Conservation (phyloP, 2,329 filamentous ascomycete genomes). For the Falciphora oryzae region DNA sequence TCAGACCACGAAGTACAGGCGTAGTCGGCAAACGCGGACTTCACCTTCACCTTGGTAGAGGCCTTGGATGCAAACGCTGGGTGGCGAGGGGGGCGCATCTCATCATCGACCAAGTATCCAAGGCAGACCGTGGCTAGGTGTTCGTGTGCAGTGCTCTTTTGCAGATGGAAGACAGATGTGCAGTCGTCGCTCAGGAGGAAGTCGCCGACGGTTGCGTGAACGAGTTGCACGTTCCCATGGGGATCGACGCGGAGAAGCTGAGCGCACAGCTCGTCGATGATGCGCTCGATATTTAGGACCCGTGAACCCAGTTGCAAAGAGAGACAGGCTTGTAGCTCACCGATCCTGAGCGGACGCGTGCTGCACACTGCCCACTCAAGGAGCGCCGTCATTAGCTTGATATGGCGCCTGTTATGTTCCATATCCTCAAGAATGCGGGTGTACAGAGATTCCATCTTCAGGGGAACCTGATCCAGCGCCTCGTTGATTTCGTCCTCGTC, state of each 20-base stretch:
- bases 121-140: slow-evolving; percentile 29
- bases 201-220: slow-evolving; percentile 33
- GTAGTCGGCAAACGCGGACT: slow-evolving; percentile 23
- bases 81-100: slow-evolving; percentile 28
- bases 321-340: slow-evolving; percentile 16
- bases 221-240: slow-evolving; percentile 25
- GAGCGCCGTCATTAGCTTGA: slow-evolving; percentile 19
- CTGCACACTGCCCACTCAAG: slow-evolving; percentile 21
- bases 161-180: slow-evolving; percentile 24
- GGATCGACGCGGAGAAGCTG: slow-evolving; percentile 31
- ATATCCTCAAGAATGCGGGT: slow-evolving; percentile 25
- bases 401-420: slow-evolving; percentile 18
- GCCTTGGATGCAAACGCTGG: slow-evolving; percentile 13
- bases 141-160: slow-evolving; percentile 23
- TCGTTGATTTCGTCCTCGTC: slow-evolving; percentile 24
- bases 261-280: slow-evolving; percentile 25
- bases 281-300: slow-evolving; percentile 12
- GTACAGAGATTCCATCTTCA: slow-evolving; percentile 30
- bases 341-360: slow-evolving; percentile 19
- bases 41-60: slow-evolving; percentile 9
- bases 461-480: slow-evolving; percentile 27
- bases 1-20: slow-evolving; percentile 27
- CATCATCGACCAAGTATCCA: slow-evolving; percentile 25
- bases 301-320: no score
- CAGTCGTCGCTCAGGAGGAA: slow-evolving; percentile 20